phyloP scores from a whole-genome alignment of 2,329 filamentous ascomycete species.

The Aspergillus melleus region DNA sequence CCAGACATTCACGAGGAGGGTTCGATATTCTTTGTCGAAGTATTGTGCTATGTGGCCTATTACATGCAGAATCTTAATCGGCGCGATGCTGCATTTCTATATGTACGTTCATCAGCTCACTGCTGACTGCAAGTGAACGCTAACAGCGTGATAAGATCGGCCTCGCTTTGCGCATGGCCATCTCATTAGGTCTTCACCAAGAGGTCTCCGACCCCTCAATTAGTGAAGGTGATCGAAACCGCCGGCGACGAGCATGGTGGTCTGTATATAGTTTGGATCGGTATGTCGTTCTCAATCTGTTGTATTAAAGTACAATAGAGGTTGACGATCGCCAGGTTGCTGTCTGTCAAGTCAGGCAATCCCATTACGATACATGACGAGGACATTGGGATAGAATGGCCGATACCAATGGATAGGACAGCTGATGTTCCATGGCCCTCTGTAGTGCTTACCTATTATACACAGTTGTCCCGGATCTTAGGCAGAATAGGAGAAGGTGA shows the following conservation, averaged over 20 bases:
- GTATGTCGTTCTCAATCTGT: slow-evolving; percentile 13
- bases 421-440: slow-evolving; percentile 42
- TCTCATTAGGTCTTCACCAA: slow-evolving; percentile 57
- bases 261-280: slow-evolving; percentile 58
- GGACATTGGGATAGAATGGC: slow-evolving; percentile 50
- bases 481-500: slow-evolving; percentile 48
- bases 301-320: no score
- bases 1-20: slow-evolving; percentile 58
- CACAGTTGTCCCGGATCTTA: slow-evolving; percentile 53
- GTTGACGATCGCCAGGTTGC: slow-evolving; percentile 34
- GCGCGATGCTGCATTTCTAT: slow-evolving; percentile 56
- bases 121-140: background rate
- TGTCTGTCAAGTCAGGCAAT: slow-evolving; percentile 57
- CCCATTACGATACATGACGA: slow-evolving; percentile 57
- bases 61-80: slow-evolving; percentile 60
- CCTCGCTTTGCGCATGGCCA: slow-evolving; percentile 58
- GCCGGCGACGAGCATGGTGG: slow-evolving; percentile 57
- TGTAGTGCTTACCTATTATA: slow-evolving; percentile 54
- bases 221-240: slow-evolving; percentile 47
- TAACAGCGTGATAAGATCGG: slow-evolving; percentile 40
- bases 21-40: slow-evolving; percentile 56
- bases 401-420: slow-evolving; percentile 24
- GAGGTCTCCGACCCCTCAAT: slow-evolving; percentile 46
- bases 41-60: slow-evolving; percentile 56
- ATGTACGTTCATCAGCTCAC: slow-evolving; percentile 30